Percentiles rank a stretch among this genome's conserved stretches.
phyloP scores from a whole-genome alignment of 495 filamentous ascomycete genomes.

The Tetracladium marchalianum region DNA sequence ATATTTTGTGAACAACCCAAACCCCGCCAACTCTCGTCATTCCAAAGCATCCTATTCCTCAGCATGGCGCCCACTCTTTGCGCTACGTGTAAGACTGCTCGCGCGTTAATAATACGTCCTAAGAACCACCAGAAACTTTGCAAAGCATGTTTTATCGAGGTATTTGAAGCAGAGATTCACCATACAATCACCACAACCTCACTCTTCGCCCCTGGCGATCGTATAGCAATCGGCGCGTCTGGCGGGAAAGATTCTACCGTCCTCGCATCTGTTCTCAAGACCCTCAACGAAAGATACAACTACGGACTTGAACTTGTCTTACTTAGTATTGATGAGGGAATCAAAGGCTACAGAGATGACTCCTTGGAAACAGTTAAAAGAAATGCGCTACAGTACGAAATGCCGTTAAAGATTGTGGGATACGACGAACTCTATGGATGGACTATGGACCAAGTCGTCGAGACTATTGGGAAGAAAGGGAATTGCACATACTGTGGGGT shows the following conservation, averaged over 20 bases:
- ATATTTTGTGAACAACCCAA: not conserved
- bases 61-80: constrained; percentile 50
- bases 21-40: not conserved
- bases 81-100: constrained; percentile 59
- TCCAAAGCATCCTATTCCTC: not conserved
- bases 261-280: constrained; percentile 87
- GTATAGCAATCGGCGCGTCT: constrained; percentile 88
- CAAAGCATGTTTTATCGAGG: constrained; percentile 70
- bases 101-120: constrained; percentile 84
- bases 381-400: constrained; percentile 80
- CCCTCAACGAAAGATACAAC: constrained; percentile 77
- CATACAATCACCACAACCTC: constrained; percentile 72
- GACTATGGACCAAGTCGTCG: constrained; percentile 98
- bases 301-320: constrained; percentile 83
- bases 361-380: constrained; percentile 91
- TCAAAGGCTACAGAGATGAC: constrained; percentile 93
- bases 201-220: constrained; percentile 78
- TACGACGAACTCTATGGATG: constrained; percentile 95
- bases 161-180: constrained; percentile 91
- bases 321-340: constrained; percentile 91
- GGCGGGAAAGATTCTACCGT: constrained; percentile 98
- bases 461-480: constrained; percentile 92
- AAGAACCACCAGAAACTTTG: constrained; percentile 92
- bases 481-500: constrained; percentile 99
- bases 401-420: constrained; percentile 83